Conservation (phyloP, 2,329 filamentous ascomycete species). For the Aspergillus proliferans region DNA sequence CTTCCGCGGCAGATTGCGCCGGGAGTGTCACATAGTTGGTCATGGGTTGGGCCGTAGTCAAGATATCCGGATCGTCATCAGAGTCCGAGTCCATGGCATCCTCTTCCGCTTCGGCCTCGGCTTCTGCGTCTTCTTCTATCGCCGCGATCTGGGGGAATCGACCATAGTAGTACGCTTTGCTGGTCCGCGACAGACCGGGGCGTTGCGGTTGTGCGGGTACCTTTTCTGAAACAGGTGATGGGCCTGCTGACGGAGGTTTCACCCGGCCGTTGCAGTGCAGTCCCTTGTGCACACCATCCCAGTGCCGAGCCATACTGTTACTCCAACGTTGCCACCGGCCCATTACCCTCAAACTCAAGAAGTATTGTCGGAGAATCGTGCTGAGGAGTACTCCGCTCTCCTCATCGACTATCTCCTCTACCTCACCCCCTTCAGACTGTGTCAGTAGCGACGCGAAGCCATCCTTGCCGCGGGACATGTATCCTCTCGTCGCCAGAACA, state of each 20-base stretch:
- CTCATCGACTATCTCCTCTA: conserved; percentile 73
- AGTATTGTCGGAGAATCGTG: conserved; percentile 82
- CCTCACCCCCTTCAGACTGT: conserved; percentile 66
- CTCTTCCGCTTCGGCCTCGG: conserved; percentile 37
- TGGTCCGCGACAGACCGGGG: conserved; percentile 17
- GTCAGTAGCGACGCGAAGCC: conserved; percentile 74
- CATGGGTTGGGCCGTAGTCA: conserved; percentile 26
- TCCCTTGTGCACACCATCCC: conserved; percentile 58
- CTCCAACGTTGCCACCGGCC: conserved; percentile 73
- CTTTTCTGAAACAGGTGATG: conserved; percentile 22
- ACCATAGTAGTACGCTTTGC: conserved; percentile 24
- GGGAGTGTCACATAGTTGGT: conserved; percentile 35
- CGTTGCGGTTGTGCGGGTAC: conserved; percentile 14
- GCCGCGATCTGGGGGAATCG: conserved; percentile 20
- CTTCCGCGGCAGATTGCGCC: conserved; percentile 40
- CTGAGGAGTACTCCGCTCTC: conserved; percentile 84
- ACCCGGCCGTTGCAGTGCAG: conserved; percentile 51
- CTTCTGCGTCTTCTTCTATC: conserved; percentile 24
- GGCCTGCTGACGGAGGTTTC: conserved; percentile 34
- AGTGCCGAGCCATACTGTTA: conserved; percentile 57
- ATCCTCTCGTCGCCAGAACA: conserved; percentile 71
- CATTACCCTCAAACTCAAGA: conserved; percentile 75
- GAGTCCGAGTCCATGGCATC: conserved; percentile 39
- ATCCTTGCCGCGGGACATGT: conserved; percentile 85
- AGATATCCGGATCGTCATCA: conserved; percentile 34